Base-by-base conservation (phyloP, 805 yeast genomes). In the Yarrowia sp. region DNA sequence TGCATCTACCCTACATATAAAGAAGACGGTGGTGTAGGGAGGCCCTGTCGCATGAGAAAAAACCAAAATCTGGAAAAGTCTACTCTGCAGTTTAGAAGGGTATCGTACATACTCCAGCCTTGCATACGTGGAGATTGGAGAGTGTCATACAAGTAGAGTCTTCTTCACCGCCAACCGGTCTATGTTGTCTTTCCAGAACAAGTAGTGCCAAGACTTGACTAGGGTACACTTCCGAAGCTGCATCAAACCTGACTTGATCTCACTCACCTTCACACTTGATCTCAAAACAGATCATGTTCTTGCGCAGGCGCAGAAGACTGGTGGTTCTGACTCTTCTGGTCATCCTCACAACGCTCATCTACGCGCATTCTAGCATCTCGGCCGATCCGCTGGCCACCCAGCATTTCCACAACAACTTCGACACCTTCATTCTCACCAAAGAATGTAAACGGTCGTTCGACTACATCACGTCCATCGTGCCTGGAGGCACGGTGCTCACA, bases 391-490 rank as follows among this genome's bases (percentile, higher is more conserved):
- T 58, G 50, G 64, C 64, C 12, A 16, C 32, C 4, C 49, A 43
- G 15, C 64, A 58, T 15, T 58, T 42, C 49, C 9, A 32, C 26
- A 49, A 56, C 63, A 56, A 41, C 63, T 56, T 56, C 15, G 49
- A 56, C 63, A 56, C 63, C 19, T 41, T 41, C 49, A 56, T 56
- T 26, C 36, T 56, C 63, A 56, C 63, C 63, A 56, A 56, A n/a
- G 63, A 56, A 16, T 56, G 63, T 49, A 22, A 10, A n/a, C 48
- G 63, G 15, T 56, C 63, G n/a, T 56, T 56, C 26, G 40, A 56
- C n/a, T 42, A 56, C 49, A 56, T 56, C 49, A 56, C 63, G 15
- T 41, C 49, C 3, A 42, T 56, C 9, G 40, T 56, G 8, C 49
- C 63, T 2, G 14, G 15, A 10, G 63, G 63, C 15, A 56, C 49